phyloP scores from a whole-genome alignment of 306 rosid species.

The Leucaena leucocephala region DNA sequence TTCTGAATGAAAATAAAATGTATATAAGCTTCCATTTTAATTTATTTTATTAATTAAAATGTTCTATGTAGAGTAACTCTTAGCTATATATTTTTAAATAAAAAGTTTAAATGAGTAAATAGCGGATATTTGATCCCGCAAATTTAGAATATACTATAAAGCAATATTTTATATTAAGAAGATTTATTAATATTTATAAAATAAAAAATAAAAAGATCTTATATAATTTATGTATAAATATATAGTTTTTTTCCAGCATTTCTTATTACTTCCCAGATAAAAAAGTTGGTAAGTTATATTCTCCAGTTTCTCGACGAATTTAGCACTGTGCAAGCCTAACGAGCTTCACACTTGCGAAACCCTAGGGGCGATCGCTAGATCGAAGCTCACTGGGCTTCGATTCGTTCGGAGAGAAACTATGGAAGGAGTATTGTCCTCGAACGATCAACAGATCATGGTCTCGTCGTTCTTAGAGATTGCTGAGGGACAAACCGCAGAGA shows the following conservation, averaged over 20 bases:
- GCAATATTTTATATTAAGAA: too few relatives aligned
- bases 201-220: too few relatives aligned
- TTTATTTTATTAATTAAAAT: too few relatives aligned
- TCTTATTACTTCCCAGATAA: not conserved
- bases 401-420: slow-evolving; percentile 19
- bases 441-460: slow-evolving; percentile 50
- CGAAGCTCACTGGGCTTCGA: not conserved
- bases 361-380: not conserved
- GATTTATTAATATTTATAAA: too few relatives aligned
- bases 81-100: too few relatives aligned
- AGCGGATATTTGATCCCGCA: too few relatives aligned
- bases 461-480: slow-evolving; percentile 56
- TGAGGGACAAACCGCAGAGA: slow-evolving; percentile 53
- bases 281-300: not conserved
- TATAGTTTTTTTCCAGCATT: not conserved
- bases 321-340: not conserved
- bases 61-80: too few relatives aligned
- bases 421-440: slow-evolving; percentile 48
- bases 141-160: too few relatives aligned
- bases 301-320: not conserved
- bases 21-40: too few relatives aligned
- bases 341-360: not conserved
- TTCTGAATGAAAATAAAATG: too few relatives aligned
- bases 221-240: not conserved
- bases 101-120: too few relatives aligned